Conservation (phyloP, 257 asterid genomes). For the Rehmannia glutinosa region DNA sequence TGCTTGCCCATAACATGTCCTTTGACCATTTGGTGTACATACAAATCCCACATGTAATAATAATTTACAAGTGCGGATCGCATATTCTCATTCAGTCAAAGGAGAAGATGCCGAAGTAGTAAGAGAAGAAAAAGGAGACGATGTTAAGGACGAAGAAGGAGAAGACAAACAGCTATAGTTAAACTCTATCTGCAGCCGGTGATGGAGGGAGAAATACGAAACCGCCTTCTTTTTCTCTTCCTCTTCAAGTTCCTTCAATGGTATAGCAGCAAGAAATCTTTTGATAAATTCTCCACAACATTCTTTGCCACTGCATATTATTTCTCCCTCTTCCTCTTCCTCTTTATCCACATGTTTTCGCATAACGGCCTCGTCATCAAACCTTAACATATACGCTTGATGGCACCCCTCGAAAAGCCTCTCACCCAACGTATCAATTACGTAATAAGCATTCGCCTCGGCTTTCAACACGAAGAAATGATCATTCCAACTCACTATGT, state of each 20-base stretch:
- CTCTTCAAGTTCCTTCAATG: slow-evolving; percentile 51
- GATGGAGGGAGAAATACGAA: slow-evolving; percentile 52
- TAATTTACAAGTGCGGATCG: neutral
- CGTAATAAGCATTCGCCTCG: slow-evolving; percentile 45
- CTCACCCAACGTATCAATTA: slow-evolving; percentile 71
- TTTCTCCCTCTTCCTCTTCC: slow-evolving; percentile 20
- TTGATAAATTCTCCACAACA: slow-evolving; percentile 65
- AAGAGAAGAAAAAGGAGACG: slow-evolving; percentile 57
- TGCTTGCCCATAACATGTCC: too few relatives aligned
- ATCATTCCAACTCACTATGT: slow-evolving; percentile 78
- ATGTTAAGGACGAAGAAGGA: slow-evolving; percentile 30
- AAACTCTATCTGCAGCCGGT: slow-evolving; percentile 69
- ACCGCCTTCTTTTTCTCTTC: slow-evolving; percentile 49
- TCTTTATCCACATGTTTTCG: neutral
- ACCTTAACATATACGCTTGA: slow-evolving; percentile 55
- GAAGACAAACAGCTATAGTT: slow-evolving; percentile 40
- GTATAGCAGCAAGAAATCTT: slow-evolving; percentile 65
- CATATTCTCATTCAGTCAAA: slow-evolving; percentile 10
- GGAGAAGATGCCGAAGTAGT: slow-evolving; percentile 37
- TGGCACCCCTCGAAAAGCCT: slow-evolving; percentile 65
- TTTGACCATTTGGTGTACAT: too few relatives aligned
- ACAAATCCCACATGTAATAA: neutral
- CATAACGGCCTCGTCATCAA: slow-evolving; percentile 42
- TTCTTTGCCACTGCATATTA: slow-evolving; percentile 55
- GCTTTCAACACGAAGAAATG: slow-evolving; percentile 72